Conservation (phyloP, 306 rosid genomes). For the Astragalus membranaceus region DNA sequence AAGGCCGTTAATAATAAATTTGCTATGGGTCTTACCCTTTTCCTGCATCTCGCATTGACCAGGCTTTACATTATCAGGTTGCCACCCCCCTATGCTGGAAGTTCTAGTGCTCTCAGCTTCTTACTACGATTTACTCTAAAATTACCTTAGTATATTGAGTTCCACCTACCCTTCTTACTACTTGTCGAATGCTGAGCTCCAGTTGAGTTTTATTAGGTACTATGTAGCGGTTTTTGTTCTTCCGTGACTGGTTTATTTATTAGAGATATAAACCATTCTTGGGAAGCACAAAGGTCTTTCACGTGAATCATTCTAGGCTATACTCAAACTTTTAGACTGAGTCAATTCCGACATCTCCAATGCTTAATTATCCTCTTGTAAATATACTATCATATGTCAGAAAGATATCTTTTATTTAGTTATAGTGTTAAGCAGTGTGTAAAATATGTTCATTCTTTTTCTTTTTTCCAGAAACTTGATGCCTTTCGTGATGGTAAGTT, state of each 20-base stretch:
- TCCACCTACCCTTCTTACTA: background rate
- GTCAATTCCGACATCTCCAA: background rate
- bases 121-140: background rate
- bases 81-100: background rate
- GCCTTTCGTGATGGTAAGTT: slow-evolving; percentile 42
- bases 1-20: background rate
- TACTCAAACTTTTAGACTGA: background rate
- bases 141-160: background rate
- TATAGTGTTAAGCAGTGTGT: background rate
- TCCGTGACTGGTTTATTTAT: slow-evolving; percentile 1
- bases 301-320: background rate
- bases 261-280: background rate
- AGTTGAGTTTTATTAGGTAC: background rate
- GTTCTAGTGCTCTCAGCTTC: background rate
- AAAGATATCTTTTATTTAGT: background rate
- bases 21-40: background rate
- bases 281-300: background rate
- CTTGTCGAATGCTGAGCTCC: background rate
- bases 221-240: background rate
- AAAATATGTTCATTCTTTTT: background rate
- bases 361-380: background rate
- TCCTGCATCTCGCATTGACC: background rate
- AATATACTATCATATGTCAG: background rate
- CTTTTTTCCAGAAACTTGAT: slow-evolving; percentile 49
- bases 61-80: background rate